phyloP scores from a whole-genome alignment of 306 rosid genomes.

The Quercus berberidifolia region DNA sequence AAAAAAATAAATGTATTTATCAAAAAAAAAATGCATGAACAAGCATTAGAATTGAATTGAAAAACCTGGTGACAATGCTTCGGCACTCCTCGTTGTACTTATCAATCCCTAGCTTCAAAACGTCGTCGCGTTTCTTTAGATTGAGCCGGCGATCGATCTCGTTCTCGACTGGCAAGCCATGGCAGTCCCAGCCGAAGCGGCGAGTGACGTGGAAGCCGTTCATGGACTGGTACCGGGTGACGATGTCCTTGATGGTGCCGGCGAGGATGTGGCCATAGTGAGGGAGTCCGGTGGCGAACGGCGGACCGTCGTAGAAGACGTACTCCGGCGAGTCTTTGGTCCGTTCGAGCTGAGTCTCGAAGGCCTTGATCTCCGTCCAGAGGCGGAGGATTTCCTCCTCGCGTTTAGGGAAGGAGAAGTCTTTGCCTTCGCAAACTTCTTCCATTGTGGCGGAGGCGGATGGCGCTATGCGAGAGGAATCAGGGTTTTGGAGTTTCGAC shows the following conservation, averaged over 20 bases:
- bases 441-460: constrained; percentile 41
- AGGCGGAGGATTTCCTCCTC: constrained; percentile 65
- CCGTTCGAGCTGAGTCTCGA: constrained; percentile 64
- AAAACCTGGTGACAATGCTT: constrained; percentile 48
- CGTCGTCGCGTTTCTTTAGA: constrained; percentile 73
- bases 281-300: constrained; percentile 97
- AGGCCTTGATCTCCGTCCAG: constrained; percentile 76
- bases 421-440: constrained; percentile 85
- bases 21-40: too few species aligned
- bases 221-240: constrained; percentile 86
- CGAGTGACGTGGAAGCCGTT: constrained; percentile 90
- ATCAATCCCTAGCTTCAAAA: constrained; percentile 67
- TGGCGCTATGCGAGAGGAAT: background rate
- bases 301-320: constrained; percentile 94
- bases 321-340: constrained; percentile 65
- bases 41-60: too few species aligned
- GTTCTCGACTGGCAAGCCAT: constrained; percentile 87
- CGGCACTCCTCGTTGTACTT: constrained; percentile 87
- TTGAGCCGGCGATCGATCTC: constrained; percentile 78
- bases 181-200: constrained; percentile 99
- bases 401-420: constrained; percentile 69
- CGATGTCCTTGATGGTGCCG: constrained; percentile 92
- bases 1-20: too few species aligned
- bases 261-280: constrained; percentile 97
- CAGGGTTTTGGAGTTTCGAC: background rate